These are phyloP conservation scores for Tetracladium setigerum DNA, from an alignment of 495 filamentous ascomycete species.

Conservation along the genomic window DNA sequence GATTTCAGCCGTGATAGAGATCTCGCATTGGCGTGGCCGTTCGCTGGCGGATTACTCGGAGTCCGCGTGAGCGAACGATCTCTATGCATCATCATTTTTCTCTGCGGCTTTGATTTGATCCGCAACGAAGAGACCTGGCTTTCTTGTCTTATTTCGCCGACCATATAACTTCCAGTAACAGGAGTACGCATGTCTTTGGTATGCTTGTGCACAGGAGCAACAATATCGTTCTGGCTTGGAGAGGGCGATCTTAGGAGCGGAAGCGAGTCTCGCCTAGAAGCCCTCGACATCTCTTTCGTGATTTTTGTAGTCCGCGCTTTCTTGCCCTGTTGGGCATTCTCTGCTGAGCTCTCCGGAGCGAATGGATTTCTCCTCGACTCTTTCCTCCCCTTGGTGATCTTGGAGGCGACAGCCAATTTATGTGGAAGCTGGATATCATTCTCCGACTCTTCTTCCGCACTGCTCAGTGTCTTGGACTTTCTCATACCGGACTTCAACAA, in stretches of 20 bases:
- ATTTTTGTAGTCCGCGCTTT: too few species aligned
- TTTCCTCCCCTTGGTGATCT: too few species aligned
- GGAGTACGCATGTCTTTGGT: not conserved
- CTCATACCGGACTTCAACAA: too few species aligned
- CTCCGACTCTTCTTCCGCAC: too few species aligned
- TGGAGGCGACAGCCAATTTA: too few species aligned
- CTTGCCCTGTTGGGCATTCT: too few species aligned
- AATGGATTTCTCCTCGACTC: too few species aligned
- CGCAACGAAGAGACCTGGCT: constrained; percentile 9
- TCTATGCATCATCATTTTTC: constrained; percentile 23
- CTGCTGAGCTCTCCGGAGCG: too few species aligned
- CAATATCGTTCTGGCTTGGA: not conserved
- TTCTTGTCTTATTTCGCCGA: not conserved
- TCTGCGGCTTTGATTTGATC: constrained; percentile 19
- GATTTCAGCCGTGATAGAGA: not conserved
- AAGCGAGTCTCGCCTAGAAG: not conserved
- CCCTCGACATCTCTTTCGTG: not conserved
- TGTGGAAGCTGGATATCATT: too few species aligned
- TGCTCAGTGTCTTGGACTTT: too few species aligned
- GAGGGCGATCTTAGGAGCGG: not conserved
- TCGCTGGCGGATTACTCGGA: not conserved
- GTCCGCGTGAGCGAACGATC: constrained; percentile 6
- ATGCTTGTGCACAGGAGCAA: not conserved
- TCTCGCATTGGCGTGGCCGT: not conserved
- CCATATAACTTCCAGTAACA: too few species aligned